These are phyloP conservation scores for Eremochloa ophiuroides DNA, from an alignment of 176 grass and related monocot species.

Conservation along the genomic window DNA sequence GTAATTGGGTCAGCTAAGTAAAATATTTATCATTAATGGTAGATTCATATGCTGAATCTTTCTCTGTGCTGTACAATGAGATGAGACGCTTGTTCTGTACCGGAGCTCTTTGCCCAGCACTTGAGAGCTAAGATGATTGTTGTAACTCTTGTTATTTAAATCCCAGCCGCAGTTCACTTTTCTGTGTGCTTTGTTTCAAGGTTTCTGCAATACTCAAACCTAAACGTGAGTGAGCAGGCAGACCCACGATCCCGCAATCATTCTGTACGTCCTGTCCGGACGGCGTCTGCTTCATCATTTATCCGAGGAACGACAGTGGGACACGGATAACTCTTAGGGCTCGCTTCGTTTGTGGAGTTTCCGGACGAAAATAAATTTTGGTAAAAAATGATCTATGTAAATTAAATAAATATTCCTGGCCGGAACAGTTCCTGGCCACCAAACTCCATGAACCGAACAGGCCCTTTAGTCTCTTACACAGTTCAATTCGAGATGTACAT, in stretches of 20 bases:
- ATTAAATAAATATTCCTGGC: too few relatives aligned
- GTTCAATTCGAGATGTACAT: too few relatives aligned
- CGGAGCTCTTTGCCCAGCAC: neutral
- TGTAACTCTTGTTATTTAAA: neutral
- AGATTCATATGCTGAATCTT: slow-evolving; percentile 14
- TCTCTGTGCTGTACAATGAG: neutral
- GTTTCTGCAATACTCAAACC: neutral
- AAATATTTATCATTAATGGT: slow-evolving; percentile 5
- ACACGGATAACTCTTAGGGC: too few relatives aligned
- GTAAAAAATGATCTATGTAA: too few relatives aligned
- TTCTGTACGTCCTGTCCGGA: too few relatives aligned
- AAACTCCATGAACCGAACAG: too few relatives aligned
- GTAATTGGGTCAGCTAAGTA: neutral
- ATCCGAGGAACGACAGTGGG: too few relatives aligned
- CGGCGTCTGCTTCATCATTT: neutral
- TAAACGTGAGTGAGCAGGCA: neutral
- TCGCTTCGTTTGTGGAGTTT: too few relatives aligned
- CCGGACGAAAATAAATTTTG: too few relatives aligned
- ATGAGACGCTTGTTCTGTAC: neutral
- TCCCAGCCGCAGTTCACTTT: neutral
- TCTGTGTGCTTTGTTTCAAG: too few relatives aligned
- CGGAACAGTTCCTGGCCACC: too few relatives aligned
- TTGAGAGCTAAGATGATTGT: neutral
- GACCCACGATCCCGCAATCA: neutral
- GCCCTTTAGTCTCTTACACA: too few relatives aligned